Evolutionary conservation across 139 green algal genomes (phyloP).

Genomic region (Chara braunii): DNA sequence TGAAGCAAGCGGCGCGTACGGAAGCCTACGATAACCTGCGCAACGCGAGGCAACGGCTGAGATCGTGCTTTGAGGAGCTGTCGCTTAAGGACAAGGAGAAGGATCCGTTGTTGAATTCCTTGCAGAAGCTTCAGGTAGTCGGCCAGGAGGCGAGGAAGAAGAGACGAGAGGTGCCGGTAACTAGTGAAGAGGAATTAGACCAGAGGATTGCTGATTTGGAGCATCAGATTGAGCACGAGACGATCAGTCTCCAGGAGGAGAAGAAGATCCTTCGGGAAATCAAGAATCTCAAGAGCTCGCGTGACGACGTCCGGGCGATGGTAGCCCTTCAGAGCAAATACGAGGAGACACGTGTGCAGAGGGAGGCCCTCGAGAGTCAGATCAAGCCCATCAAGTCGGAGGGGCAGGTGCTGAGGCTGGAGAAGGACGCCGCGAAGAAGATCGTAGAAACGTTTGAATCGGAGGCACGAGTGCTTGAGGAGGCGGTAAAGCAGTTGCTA

Average conservation of each 20-base stretch:
- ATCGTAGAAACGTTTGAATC: conserved; percentile 29
- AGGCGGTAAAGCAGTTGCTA: conserved; percentile 14
- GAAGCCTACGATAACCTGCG: conserved; percentile 5
- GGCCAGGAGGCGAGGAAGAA: not conserved
- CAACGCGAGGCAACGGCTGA: not conserved
- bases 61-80: conserved; percentile 17
- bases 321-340: conserved; percentile 10
- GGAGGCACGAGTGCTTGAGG: conserved; percentile 14
- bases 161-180: not conserved
- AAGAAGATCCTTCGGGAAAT: conserved; percentile 36
- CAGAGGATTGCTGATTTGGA: conserved; percentile 31
- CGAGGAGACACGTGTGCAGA: conserved; percentile 1
- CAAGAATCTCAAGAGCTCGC: conserved; percentile 23
- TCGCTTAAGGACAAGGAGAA: conserved; percentile 16
- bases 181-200: conserved; percentile 18
- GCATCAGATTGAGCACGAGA: conserved; percentile 35
- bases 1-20: conserved; percentile 11
- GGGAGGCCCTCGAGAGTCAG: conserved; percentile 25
- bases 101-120: conserved; percentile 16
- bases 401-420: conserved; percentile 26
- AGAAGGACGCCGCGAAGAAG: conserved; percentile 25
- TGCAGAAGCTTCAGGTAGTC: conserved; percentile 26
- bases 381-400: conserved; percentile 32
- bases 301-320: conserved; percentile 6
- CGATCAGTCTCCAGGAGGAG: conserved; percentile 25